Evolutionary conservation across 2,329 filamentous ascomycete genomes (phyloP).

Genomic region (Colletotrichum acutatum): DNA sequence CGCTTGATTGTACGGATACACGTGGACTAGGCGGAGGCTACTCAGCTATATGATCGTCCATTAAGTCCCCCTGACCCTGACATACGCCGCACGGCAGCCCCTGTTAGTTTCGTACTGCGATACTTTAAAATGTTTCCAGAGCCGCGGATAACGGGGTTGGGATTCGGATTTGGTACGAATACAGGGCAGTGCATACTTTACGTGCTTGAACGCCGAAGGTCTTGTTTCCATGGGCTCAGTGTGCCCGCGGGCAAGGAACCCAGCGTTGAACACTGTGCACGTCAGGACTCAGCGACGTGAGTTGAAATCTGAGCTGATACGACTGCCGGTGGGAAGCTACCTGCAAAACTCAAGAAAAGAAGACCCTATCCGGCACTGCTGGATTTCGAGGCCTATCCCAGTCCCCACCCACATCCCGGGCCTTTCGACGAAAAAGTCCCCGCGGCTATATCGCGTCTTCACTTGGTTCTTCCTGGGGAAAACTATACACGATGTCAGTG

Average conservation of each 20-base stretch:
- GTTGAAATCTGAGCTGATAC: conserved; percentile 3
- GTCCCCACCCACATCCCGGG: neutral
- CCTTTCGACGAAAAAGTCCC: neutral
- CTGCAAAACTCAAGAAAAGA: neutral
- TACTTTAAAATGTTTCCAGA: neutral
- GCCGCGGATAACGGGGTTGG: neutral
- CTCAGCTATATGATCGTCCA: conserved; percentile 3
- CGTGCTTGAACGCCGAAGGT: neutral
- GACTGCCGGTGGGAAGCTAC: neutral
- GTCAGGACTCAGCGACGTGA: neutral
- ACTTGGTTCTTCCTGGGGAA: neutral
- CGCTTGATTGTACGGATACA: neutral
- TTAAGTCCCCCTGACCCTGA: neutral
- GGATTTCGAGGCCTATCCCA: neutral
- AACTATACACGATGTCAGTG: neutral
- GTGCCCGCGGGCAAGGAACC: neutral
- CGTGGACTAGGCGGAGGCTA: neutral
- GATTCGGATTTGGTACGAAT: neutral
- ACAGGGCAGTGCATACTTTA: too few relatives aligned
- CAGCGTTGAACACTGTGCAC: neutral
- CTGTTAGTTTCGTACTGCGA: neutral
- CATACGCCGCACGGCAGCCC: neutral
- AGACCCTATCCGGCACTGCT: neutral
- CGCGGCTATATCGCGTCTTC: neutral
- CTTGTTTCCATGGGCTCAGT: neutral